Percentiles rank a stretch among this genome's conserved stretches.
These are phyloP conservation scores for Epichloe bromicola DNA, from an alignment of 2,329 filamentous ascomycete genomes.

Conservation along the genomic window DNA sequence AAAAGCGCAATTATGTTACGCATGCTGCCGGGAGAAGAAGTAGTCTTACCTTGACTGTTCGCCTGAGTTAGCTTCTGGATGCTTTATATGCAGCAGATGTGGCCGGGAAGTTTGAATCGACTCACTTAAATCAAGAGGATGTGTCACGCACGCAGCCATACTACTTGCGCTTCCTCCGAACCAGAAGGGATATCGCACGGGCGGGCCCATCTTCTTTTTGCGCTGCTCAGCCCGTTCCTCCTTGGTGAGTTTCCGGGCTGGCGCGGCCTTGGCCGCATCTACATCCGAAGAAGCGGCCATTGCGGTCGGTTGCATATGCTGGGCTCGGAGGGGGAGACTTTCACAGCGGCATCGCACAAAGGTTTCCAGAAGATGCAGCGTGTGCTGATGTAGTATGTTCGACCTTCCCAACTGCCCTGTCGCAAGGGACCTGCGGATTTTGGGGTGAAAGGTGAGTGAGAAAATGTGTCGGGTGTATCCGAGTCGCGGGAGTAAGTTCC, in stretches of 20 bases:
- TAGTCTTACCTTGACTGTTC: conserved; percentile 7
- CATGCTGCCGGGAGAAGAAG: background rate
- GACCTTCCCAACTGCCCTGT: background rate
- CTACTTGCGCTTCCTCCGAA: conserved; percentile 93
- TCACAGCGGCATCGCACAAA: conserved; percentile 2
- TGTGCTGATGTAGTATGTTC: background rate
- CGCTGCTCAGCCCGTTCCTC: conserved; percentile 7
- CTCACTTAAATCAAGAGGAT: conserved; percentile 84
- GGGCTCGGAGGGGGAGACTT: background rate
- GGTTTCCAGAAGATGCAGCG: background rate
- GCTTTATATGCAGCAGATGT: background rate
- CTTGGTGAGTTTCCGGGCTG: conserved; percentile 6
- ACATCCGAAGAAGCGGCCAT: conserved; percentile 9
- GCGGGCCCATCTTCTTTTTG: conserved; percentile 25
- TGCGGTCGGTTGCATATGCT: conserved; percentile 1
- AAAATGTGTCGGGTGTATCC: background rate
- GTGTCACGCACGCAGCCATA: conserved; percentile 81
- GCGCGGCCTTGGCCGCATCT: conserved; percentile 2
- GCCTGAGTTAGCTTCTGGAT: background rate
- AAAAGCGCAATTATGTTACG: background rate
- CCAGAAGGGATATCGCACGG: conserved; percentile 69
- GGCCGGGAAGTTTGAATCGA: conserved; percentile 6
- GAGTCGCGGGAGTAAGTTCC: background rate
- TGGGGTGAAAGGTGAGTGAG: background rate
- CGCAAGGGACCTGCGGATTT: background rate